phyloP scores from a whole-genome alignment of 495 filamentous ascomycete species.

The Terfezia boudieri region DNA sequence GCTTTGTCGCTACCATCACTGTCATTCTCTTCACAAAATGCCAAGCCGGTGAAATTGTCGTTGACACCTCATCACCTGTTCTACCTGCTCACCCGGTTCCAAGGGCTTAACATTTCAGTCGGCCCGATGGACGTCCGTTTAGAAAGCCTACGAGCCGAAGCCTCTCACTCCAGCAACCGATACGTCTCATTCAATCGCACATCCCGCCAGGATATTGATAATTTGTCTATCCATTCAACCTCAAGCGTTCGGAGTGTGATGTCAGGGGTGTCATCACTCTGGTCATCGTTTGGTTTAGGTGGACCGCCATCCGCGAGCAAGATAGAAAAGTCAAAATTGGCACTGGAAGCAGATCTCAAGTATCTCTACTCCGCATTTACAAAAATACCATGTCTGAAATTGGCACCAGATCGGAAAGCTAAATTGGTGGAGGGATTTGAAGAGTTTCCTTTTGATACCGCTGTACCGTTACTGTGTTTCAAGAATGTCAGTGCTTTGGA shows the following conservation, averaged over 20 bases:
- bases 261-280: constrained; percentile 80
- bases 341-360: constrained; percentile 63
- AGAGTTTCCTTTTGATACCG: constrained; percentile 94
- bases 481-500: constrained; percentile 88
- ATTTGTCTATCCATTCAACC: constrained; percentile 78
- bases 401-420: constrained; percentile 76
- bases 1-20: constrained; percentile 69
- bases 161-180: constrained; percentile 42
- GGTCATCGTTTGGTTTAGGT: constrained; percentile 66
- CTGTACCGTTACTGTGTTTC: constrained; percentile 85
- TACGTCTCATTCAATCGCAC: constrained; percentile 74
- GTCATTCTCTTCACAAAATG: constrained; percentile 57
- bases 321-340: constrained; percentile 67
- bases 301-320: constrained; percentile 53
- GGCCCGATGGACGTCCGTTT: constrained; percentile 90
- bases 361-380: constrained; percentile 97
- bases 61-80: constrained; percentile 96
- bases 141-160: constrained; percentile 80
- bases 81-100: constrained; percentile 82
- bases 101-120: constrained; percentile 70
- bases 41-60: constrained; percentile 76
- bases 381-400: constrained; percentile 77
- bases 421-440: constrained; percentile 79
- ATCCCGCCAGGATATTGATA: constrained; percentile 53
- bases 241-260: constrained; percentile 94